Conservation (phyloP, 495 filamentous ascomycete genomes). For the Aspergillus olivimuriae region DNA sequence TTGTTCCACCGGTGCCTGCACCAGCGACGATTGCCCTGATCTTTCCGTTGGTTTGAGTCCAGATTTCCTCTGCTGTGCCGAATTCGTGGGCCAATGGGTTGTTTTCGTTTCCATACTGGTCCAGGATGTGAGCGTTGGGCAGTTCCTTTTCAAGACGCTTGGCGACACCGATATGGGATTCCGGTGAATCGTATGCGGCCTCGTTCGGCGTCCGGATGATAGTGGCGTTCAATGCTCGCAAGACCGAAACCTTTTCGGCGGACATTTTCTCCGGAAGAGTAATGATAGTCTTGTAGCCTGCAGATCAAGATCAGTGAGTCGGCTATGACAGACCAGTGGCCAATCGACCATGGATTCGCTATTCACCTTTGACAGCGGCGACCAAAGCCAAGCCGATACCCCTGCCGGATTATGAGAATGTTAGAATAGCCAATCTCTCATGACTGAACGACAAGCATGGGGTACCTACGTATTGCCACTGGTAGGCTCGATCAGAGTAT, state of each 20-base stretch:
- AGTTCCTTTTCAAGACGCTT: conserved; percentile 87
- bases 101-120: conserved; percentile 89
- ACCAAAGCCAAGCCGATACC: conserved; percentile 94
- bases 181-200: conserved; percentile 87
- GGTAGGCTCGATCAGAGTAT: conserved; percentile 96
- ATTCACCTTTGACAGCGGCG: conserved; percentile 82
- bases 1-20: conserved; percentile 92
- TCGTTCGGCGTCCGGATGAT: conserved; percentile 97
- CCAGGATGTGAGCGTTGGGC: conserved; percentile 92
- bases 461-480: conserved; percentile 82
- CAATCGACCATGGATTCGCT: too few species aligned
- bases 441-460: neutral
- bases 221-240: conserved; percentile 88
- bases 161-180: conserved; percentile 95
- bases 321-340: too few species aligned
- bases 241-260: conserved; percentile 90
- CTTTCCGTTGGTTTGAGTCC: conserved; percentile 80
- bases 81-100: conserved; percentile 93
- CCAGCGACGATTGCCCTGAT: conserved; percentile 85
- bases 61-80: conserved; percentile 95
- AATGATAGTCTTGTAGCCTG: conserved; percentile 92
- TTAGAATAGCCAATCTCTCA: conserved; percentile 7
- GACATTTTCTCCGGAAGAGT: conserved; percentile 99
- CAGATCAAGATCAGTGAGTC: neutral
- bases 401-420: conserved; percentile 29